These are phyloP conservation scores for Crithidia mellificae DNA, from an alignment of 208 protist genomes.

Conservation along the genomic window DNA sequence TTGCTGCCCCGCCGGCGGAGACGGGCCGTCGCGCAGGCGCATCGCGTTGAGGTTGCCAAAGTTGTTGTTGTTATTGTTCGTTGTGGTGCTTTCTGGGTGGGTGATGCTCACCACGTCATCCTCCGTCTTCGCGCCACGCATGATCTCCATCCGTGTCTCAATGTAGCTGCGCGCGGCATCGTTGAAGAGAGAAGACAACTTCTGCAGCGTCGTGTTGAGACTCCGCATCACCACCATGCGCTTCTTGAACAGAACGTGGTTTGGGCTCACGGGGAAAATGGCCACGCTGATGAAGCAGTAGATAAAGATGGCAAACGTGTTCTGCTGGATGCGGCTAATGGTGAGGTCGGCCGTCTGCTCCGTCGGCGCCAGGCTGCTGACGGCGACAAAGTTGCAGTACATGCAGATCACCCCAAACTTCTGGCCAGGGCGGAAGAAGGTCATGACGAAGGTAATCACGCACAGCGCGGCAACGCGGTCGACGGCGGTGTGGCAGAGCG, in stretches of 20 bases:
- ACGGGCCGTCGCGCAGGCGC: neutral
- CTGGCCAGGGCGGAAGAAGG: slow-evolving; percentile 81
- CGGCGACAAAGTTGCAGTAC: slow-evolving; percentile 88
- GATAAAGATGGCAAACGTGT: slow-evolving; percentile 90
- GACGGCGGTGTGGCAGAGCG: slow-evolving; percentile 65
- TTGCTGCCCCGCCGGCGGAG: neutral
- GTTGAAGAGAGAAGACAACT: slow-evolving; percentile 50
- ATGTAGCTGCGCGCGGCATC: slow-evolving; percentile 49
- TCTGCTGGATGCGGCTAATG: slow-evolving; percentile 92
- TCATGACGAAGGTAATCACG: slow-evolving; percentile 75
- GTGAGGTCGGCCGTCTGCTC: slow-evolving; percentile 66
- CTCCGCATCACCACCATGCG: slow-evolving; percentile 69
- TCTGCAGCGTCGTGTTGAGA: slow-evolving; percentile 45
- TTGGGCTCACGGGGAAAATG: slow-evolving; percentile 75
- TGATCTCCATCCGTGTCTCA: slow-evolving; percentile 7
- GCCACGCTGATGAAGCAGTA: slow-evolving; percentile 81
- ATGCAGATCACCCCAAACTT: slow-evolving; percentile 86
- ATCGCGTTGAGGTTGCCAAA: neutral
- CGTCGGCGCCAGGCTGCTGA: slow-evolving; percentile 58
- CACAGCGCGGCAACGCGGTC: slow-evolving; percentile 83
- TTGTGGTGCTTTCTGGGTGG: neutral
- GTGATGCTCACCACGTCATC: slow-evolving; percentile 24
- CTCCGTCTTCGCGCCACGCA: slow-evolving; percentile 15
- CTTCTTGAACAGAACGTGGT: slow-evolving; percentile 75
- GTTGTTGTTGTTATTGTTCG: neutral